Percentiles rank a stretch among this genome's conserved stretches.
Conservation (phyloP, 164 flowering plant genomes). For the Vitis riparia region DNA sequence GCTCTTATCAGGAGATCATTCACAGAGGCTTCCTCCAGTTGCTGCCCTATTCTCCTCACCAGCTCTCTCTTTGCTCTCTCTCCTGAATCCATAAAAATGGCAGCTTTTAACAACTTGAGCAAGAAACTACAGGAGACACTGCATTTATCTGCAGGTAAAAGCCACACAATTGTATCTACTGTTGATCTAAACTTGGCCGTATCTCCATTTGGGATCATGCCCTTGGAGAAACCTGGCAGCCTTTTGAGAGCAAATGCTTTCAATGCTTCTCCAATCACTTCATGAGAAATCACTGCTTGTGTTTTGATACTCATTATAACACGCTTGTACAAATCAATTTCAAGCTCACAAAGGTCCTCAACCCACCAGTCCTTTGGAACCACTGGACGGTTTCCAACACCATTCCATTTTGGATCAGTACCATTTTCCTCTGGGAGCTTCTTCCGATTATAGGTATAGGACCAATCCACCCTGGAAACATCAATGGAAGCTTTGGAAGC, state of each 20-base stretch:
- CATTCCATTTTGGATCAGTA: constrained; percentile 53
- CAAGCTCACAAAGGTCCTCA: constrained; percentile 89
- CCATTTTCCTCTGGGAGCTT: constrained; percentile 72
- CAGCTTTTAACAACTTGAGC: constrained; percentile 74
- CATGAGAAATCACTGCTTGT: constrained; percentile 43
- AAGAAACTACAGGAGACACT: constrained; percentile 75
- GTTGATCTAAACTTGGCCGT: constrained; percentile 32
- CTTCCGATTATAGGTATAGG: constrained; percentile 76
- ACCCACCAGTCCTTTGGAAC: constrained; percentile 95
- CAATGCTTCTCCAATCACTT: constrained; percentile 82
- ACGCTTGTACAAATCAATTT: constrained; percentile 66
- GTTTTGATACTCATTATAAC: constrained; percentile 53
- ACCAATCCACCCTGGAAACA: constrained; percentile 84
- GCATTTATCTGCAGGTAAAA: constrained; percentile 73
- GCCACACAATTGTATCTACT: constrained; percentile 64
- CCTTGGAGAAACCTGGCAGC: constrained; percentile 69
- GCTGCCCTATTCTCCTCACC: constrained; percentile 65
- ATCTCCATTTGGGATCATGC: constrained; percentile 42
- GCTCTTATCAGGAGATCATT: constrained; percentile 71
- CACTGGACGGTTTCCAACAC: constrained; percentile 51
- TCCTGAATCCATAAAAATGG: constrained; percentile 49
- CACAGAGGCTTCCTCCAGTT: constrained; percentile 82
- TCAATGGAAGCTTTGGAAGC: constrained; percentile 77
- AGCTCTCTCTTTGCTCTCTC: constrained; percentile 56
- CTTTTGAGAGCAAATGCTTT: constrained; percentile 71